These are phyloP conservation scores for Petunia hybrid DNA, from an alignment of 305 asterid species.

Conservation along the genomic window DNA sequence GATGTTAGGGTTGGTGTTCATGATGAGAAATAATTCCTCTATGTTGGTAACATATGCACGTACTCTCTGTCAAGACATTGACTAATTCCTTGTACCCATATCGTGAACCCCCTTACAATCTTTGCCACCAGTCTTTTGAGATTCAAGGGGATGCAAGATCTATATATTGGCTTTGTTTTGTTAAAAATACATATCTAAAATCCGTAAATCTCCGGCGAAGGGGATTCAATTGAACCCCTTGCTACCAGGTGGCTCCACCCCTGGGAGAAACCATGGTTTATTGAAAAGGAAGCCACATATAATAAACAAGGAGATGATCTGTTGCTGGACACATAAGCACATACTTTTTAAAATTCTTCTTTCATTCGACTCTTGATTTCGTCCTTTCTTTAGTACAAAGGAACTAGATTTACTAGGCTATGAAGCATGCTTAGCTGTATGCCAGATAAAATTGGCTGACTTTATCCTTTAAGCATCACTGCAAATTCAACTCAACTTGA, in stretches of 20 bases:
- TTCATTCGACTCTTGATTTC: background rate
- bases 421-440: background rate
- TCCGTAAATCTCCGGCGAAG: too few species aligned
- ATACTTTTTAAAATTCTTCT: background rate
- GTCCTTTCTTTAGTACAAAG: background rate
- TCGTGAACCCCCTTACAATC: too few species aligned
- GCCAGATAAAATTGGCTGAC: background rate
- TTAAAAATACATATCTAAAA: too few species aligned
- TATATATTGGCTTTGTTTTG: too few species aligned
- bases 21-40: conserved; percentile 8
- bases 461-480: conserved; percentile 8
- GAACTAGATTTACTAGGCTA: background rate
- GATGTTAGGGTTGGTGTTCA: background rate
- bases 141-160: too few species aligned
- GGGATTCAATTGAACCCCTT: too few species aligned
- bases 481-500: background rate
- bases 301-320: background rate
- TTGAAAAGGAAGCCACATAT: background rate
- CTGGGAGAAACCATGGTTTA: background rate
- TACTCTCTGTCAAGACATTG: background rate
- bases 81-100: background rate
- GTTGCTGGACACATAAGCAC: background rate
- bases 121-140: too few species aligned
- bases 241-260: too few species aligned
- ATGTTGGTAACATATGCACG: background rate